Percentiles rank a stretch among this genome's conserved stretches.
Evolutionary conservation across 2,329 filamentous ascomycete species (phyloP).

Genomic region (Ceratocystiopsis sp.): DNA sequence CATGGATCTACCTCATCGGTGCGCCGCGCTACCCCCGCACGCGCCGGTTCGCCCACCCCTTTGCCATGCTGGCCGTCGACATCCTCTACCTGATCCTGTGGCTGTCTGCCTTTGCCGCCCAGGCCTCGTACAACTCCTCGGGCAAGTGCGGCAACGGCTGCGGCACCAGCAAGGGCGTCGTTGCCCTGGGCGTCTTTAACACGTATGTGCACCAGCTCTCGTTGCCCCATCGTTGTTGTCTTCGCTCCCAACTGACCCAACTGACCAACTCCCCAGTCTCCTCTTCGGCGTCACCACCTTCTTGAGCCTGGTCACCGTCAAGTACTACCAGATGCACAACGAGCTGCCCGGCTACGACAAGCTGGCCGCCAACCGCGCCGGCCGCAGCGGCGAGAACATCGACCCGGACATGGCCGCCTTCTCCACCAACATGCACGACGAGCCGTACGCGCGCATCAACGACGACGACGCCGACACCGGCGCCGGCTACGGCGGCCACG

Average conservation of each 20-base stretch:
- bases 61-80: conserved; percentile 43
- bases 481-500: conserved; percentile 13
- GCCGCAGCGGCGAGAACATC: conserved; percentile 27
- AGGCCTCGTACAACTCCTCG: conserved; percentile 45
- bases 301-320: conserved; percentile 41
- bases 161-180: conserved; percentile 43
- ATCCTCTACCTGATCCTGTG: conserved; percentile 41
- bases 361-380: conserved; percentile 9
- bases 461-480: conserved; percentile 31
- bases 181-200: conserved; percentile 44
- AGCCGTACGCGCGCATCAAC: conserved; percentile 43
- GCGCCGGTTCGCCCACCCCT: conserved; percentile 41
- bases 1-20: conserved; percentile 48
- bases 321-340: conserved; percentile 45
- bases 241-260: neutral
- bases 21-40: conserved; percentile 46
- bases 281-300: conserved; percentile 35
- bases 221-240: no score
- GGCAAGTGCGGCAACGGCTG: conserved; percentile 39
- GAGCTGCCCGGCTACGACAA: conserved; percentile 44
- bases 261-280: conserved; percentile 23
- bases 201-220: conserved; percentile 27
- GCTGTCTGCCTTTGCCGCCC: conserved; percentile 49
- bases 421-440: conserved; percentile 49
- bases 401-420: conserved; percentile 55